A percentile compares a stretch with the other conserved stretches of the same genome.
These are phyloP conservation scores for Biscogniauxia marginata DNA, from an alignment of 2,329 filamentous ascomycete species.

Conservation along the genomic window DNA sequence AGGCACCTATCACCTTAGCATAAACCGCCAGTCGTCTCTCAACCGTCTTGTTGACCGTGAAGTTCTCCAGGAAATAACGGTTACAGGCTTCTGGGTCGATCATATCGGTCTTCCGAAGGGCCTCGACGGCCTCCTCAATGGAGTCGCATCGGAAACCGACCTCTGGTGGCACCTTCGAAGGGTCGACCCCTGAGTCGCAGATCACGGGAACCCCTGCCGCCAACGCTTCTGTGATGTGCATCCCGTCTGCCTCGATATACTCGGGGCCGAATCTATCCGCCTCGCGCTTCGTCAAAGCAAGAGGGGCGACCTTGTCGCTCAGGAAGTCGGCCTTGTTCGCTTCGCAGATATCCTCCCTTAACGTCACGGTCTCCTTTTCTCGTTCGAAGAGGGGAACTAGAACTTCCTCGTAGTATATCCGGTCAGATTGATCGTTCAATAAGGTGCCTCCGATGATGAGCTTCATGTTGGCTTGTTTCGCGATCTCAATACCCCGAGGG, in stretches of 20 bases:
- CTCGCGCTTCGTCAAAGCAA: neutral
- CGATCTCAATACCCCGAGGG: constrained; percentile 1
- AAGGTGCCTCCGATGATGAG: neutral
- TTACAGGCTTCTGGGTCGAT: neutral
- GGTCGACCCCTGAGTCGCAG: neutral
- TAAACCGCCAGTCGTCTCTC: neutral
- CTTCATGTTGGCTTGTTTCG: neutral
- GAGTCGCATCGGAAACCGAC: neutral
- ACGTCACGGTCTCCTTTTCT: neutral
- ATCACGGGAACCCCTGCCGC: neutral
- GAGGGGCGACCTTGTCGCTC: neutral
- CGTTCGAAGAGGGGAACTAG: neutral
- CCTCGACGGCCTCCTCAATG: neutral
- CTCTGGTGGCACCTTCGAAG: neutral
- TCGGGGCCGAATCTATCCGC: neutral
- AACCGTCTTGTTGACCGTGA: neutral
- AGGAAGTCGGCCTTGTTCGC: constrained; percentile 2
- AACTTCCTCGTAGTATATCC: neutral
- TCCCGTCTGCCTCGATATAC: constrained; percentile 1
- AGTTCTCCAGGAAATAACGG: neutral
- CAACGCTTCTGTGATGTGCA: constrained; percentile 5
- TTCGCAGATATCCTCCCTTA: neutral
- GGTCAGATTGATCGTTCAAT: neutral
- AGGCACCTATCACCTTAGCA: neutral
- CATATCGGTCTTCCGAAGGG: neutral